These are phyloP conservation scores for Panus rudis DNA, from an alignment of 768 basidiomycete genomes.

Conservation along the genomic window DNA sequence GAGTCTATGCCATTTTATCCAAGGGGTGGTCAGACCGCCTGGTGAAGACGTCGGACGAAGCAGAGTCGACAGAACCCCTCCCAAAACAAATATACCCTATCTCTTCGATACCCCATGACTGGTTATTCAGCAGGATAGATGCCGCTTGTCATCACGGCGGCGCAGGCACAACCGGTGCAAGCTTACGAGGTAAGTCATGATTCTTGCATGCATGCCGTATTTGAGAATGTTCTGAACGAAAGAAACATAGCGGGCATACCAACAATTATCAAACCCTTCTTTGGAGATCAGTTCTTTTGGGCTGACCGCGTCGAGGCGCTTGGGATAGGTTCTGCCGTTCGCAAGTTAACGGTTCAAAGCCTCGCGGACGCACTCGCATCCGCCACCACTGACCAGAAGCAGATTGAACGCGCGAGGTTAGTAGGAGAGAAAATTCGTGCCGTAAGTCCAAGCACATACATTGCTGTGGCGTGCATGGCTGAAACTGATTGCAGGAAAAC, in stretches of 20 bases:
- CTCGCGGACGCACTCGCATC: conserved; percentile 70
- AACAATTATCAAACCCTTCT: conserved; percentile 95
- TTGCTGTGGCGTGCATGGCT: background rate
- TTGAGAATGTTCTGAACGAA: background rate
- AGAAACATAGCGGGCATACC: conserved; percentile 71
- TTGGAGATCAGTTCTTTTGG: conserved; percentile 98
- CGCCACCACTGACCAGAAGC: conserved; percentile 85
- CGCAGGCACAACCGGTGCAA: conserved; percentile 93
- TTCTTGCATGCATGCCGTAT: background rate
- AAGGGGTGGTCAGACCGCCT: conserved; percentile 98
- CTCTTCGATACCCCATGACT: conserved; percentile 87
- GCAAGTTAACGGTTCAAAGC: conserved; percentile 76
- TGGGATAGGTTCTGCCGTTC: conserved; percentile 82
- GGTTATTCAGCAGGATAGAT: conserved; percentile 90
- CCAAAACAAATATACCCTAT: conserved; percentile 80
- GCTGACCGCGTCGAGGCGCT: conserved; percentile 96
- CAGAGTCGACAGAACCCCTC: conserved; percentile 61
- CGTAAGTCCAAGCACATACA: conserved; percentile 34
- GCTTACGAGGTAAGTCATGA: conserved; percentile 66
- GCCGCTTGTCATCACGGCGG: conserved; percentile 99
- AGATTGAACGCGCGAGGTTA: conserved; percentile 77
- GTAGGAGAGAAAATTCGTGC: conserved; percentile 84
- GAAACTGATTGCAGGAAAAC: conserved; percentile 57
- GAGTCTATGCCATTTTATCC: conserved; percentile 87
- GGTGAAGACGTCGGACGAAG: conserved; percentile 46